Conservation (phyloP, 2,329 filamentous ascomycete species). For the Curvularia lunata region DNA sequence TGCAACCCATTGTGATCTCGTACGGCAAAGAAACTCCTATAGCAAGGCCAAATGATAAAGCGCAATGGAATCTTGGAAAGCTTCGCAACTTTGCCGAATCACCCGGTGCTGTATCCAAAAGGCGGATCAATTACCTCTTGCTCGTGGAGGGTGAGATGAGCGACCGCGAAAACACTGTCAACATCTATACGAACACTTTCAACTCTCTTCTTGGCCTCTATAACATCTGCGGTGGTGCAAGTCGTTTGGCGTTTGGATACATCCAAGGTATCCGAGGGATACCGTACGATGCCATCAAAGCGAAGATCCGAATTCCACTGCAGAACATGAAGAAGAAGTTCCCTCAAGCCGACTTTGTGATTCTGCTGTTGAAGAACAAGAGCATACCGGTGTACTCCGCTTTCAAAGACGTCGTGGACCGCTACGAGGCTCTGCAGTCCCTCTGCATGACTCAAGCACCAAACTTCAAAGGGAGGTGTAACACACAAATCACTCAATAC, state of each 20-base stretch:
- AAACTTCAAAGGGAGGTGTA: background rate
- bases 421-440: conserved; percentile 22
- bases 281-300: background rate
- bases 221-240: background rate
- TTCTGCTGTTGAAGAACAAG: conserved; percentile 2
- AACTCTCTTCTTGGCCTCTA: background rate
- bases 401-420: conserved; percentile 14
- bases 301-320: background rate
- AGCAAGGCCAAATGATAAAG: background rate
- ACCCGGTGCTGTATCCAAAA: background rate
- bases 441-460: conserved; percentile 17
- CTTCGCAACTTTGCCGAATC: background rate
- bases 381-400: background rate
- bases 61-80: background rate
- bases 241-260: background rate
- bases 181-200: background rate
- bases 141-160: background rate
- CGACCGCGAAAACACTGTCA: background rate
- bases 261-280: background rate
- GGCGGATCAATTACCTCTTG: background rate
- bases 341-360: background rate
- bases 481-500: conserved; percentile 11
- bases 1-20: background rate
- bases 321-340: background rate
- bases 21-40: background rate